Evolutionary conservation across 495 filamentous ascomycete genomes (phyloP).

Genomic region (Lasiosphaeria miniovina): DNA sequence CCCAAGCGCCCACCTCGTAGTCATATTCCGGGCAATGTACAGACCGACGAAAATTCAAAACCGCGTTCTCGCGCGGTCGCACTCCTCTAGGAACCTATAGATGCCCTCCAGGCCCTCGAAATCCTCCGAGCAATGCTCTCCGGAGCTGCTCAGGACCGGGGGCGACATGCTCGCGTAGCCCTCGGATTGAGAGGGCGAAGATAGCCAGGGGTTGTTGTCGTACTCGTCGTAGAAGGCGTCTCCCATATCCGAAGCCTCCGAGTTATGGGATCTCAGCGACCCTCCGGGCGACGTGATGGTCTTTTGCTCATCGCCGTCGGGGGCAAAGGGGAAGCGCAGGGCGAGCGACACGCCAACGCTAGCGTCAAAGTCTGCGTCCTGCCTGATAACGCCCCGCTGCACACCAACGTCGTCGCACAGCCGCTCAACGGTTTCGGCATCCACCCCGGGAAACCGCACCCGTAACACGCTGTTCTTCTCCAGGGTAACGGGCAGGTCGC

Average conservation of each 20-base stretch:
- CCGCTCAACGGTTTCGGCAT: constrained; percentile 74
- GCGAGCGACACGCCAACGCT: constrained; percentile 66
- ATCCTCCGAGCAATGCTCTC: constrained; percentile 46
- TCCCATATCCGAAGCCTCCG: constrained; percentile 34
- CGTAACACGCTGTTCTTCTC: constrained; percentile 58
- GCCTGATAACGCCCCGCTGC: constrained; percentile 66
- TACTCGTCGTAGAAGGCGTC: constrained; percentile 23
- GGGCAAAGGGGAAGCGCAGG: constrained; percentile 81
- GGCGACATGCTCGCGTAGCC: constrained; percentile 51
- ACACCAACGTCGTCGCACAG: constrained; percentile 86
- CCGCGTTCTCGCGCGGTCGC: constrained; percentile 58
- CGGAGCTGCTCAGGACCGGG: constrained; percentile 38
- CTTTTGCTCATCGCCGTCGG: constrained; percentile 50
- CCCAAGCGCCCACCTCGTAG: no score
- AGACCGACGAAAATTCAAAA: constrained; percentile 12
- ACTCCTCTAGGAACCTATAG: constrained; percentile 82
- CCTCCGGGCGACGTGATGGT: constrained; percentile 51
- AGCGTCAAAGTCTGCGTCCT: constrained; percentile 72
- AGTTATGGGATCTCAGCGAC: constrained; percentile 44
- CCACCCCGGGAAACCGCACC: constrained; percentile 88
- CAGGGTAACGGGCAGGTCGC: constrained; percentile 77
- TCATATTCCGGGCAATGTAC: not conserved
- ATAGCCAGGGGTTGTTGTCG: constrained; percentile 48
- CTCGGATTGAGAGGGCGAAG: constrained; percentile 39
- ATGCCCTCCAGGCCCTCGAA: constrained; percentile 85